These are phyloP conservation scores for Asterophora parasitica DNA, from an alignment of 768 basidiomycete genomes.

Conservation along the genomic window DNA sequence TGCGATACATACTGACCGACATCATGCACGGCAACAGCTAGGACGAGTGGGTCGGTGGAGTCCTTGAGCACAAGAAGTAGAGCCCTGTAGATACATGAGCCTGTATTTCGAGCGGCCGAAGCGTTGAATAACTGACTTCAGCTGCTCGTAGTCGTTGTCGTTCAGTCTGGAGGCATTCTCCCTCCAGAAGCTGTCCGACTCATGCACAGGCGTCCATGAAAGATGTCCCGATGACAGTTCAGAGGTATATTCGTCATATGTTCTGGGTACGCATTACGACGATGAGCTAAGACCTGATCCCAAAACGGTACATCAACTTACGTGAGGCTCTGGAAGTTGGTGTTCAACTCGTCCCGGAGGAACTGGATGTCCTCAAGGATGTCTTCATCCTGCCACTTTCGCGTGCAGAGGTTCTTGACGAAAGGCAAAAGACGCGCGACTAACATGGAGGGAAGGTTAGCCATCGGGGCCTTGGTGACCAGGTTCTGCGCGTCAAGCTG, in stretches of 20 bases:
- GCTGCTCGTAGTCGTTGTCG: slow-evolving; percentile 76
- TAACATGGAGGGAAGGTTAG: slow-evolving; percentile 92
- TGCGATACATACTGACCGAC: slow-evolving; percentile 92
- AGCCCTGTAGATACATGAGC: slow-evolving; percentile 40
- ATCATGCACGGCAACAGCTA: slow-evolving; percentile 92
- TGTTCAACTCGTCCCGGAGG: slow-evolving; percentile 79
- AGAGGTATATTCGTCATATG: slow-evolving; percentile 93
- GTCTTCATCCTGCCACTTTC: slow-evolving; percentile 96
- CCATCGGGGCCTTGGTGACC: slow-evolving; percentile 78
- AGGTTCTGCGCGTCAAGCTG: slow-evolving; percentile 59
- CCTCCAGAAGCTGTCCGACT: slow-evolving; percentile 97
- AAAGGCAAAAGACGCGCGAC: slow-evolving; percentile 84
- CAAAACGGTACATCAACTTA: slow-evolving; percentile 32
- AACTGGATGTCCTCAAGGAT: slow-evolving; percentile 88
- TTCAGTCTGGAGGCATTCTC: slow-evolving; percentile 87
- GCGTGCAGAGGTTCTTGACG: slow-evolving; percentile 70
- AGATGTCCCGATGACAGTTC: slow-evolving; percentile 88
- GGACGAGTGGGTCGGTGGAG: slow-evolving; percentile 68
- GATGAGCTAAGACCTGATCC: background rate
- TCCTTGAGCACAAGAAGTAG: slow-evolving; percentile 68
- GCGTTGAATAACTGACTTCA: slow-evolving; percentile 54
- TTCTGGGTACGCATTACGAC: slow-evolving; percentile 42
- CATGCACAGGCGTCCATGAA: slow-evolving; percentile 94
- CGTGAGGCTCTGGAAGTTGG: slow-evolving; percentile 87
- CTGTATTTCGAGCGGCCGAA: background rate